Evolutionary conservation across 352 stramenopile genomes (phyloP), one percentile per base, ranked within the genome.

Genomic region (Phytophthora sp.): DNA sequence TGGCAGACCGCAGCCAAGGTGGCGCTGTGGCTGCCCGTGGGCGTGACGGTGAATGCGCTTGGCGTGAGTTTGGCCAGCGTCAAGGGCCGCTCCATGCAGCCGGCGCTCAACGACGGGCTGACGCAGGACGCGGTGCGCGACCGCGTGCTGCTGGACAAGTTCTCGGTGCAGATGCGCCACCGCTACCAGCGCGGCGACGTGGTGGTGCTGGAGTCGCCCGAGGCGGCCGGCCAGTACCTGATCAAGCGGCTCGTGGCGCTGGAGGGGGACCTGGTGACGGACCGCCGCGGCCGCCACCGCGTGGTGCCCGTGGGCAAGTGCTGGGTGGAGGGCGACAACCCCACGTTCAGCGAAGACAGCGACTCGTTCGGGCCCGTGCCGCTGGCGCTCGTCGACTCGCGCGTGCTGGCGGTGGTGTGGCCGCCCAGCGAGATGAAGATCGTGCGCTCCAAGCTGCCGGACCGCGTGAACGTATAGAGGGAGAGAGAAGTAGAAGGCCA

Each of bases 291-390:
- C 12, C 38, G 45, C 9, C 52, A 60, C 50, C 62, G 60, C 30
- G 42, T 85, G 38, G 66, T 96, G 13, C 87, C 87, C 1, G 66
- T 76, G 37, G 87, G 87, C 59, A 91, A 89, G 66, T 96, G 87
- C 74, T 96, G 87, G 87, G 73, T 96, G 35, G 85, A 96, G 46
- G 85, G 87, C 35, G 87, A 95, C 69, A 93, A 91, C 62, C 55
- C 73, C 2, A 72, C 64, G 34, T 84, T 88, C 60, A 93, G 83
- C 63, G 84, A 93, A 62, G 83, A 93, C 71, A 94, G 84, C 70
- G 77, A 92, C 58, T 58, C 65, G 46, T 94, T 91, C 53, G 87
- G 87, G 2, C 66, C 79, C 31, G 82, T 95, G 43, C 87, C 87
- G 38, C 76, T 95, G 24, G 87, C 87, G 38, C 79, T 95, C 37